Conservation (phyloP, 441 rosid species). For the Bocquillonia castaneifolia region DNA sequence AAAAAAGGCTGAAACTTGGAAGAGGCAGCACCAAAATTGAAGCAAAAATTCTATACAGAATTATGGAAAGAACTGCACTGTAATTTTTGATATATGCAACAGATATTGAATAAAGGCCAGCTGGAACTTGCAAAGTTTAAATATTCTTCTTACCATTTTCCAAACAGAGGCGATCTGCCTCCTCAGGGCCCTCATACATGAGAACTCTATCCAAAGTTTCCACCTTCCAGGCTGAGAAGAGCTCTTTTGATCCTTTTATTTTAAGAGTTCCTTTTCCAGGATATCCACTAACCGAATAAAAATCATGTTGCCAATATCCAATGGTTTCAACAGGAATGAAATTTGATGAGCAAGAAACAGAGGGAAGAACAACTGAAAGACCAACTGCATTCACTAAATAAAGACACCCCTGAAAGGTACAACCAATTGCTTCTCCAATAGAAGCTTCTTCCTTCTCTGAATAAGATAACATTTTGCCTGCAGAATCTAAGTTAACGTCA, state of each 20-base stretch:
- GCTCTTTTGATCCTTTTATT: constrained; percentile 32
- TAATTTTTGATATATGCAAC: constrained; percentile 12
- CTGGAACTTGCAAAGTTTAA: constrained; percentile 6
- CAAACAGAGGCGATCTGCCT: constrained; percentile 72
- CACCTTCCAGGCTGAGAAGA: constrained; percentile 63
- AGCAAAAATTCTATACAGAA: constrained; percentile 11
- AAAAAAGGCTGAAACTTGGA: neutral
- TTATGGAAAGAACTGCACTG: constrained; percentile 9
- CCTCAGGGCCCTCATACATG: constrained; percentile 81
- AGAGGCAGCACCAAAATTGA: constrained; percentile 6
- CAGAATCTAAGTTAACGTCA: constrained; percentile 48
- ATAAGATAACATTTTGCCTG: constrained; percentile 25
- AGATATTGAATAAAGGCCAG: constrained; percentile 15
- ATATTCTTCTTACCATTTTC: constrained; percentile 68
- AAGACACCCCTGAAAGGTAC: constrained; percentile 77
- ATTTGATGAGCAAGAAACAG: constrained; percentile 54
- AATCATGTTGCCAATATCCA: constrained; percentile 47
- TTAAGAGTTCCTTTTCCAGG: constrained; percentile 30
- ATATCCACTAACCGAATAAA: constrained; percentile 25
- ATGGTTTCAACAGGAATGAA: constrained; percentile 52
- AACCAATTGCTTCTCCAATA: constrained; percentile 72
- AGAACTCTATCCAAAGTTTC: constrained; percentile 87
- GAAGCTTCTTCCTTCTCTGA: constrained; percentile 43
- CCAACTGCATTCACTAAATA: constrained; percentile 81
- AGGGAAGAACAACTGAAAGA: constrained; percentile 86